Evolutionary conservation across 306 rosid genomes (phyloP), one percentile per base, ranked within the genome.

Genomic region (Rosa rugosa): DNA sequence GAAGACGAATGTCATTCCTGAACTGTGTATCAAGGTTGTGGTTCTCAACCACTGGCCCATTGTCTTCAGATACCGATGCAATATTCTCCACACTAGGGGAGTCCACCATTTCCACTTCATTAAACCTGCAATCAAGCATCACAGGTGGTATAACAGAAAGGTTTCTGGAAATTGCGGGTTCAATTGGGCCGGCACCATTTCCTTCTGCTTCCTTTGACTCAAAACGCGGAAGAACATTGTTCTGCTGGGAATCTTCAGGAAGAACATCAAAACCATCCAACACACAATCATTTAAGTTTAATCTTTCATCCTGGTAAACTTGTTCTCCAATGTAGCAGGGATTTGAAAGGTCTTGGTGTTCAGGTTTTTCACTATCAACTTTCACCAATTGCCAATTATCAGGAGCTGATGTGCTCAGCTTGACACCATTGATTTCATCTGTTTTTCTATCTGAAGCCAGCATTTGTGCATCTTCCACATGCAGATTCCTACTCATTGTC

Each of bases 381-480:
- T 7, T 56, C 51, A 14, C 68, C 40, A 22, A 41, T 56, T n/a
- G 68, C 75, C 63, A 54, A 42, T 20, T n/a, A 14, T 79, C 14
- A 79, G 57, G 49, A 81, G 87, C 69, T 59, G 85, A 80, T 75
- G 75, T 65, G 68, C 78, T 79, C 76, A 34, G 76, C 34, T 72
- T 45, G 71, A 51, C 57, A 57, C 80, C 81, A 31, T 47, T 78
- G 86, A 85, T 75, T 79, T 68, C 60, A 75, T 64, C 66, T 64
- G 81, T 40, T 69, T 45, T 78, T 23, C 57, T 75, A n/a, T 53
- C 80, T 23, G 78, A 46, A 23, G 73, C 82, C 64, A 73, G 80
- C 63, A 44, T 54, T 36, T 42, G 77, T 82, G 66, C 81, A 85
- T 86, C 86, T 79, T 74, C 80, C 67, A 66, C 85, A 79, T n/a